Evolutionary conservation across 306 rosid species (phyloP).

Genomic region (Vigna radiata): DNA sequence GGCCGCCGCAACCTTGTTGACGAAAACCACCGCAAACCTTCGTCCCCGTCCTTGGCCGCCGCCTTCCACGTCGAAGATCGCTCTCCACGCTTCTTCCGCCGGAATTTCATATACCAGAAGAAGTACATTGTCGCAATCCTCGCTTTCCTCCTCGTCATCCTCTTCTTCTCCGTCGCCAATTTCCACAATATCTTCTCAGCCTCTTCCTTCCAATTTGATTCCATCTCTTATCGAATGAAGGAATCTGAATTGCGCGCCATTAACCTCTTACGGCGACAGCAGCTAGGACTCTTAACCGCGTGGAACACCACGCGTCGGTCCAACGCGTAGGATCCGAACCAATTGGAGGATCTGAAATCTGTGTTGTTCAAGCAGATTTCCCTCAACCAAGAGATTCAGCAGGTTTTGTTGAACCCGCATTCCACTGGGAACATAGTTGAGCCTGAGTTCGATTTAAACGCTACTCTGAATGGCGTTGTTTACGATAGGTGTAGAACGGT

Average conservation of each 20-base stretch:
- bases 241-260: constrained; percentile 90
- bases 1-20: constrained; percentile 75
- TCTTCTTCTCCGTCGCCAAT: constrained; percentile 61
- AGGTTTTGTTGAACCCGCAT: constrained; percentile 70
- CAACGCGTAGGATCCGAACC: constrained; percentile 39
- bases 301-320: constrained; percentile 63
- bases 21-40: constrained; percentile 62
- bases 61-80: constrained; percentile 64
- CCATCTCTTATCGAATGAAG: constrained; percentile 62
- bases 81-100: constrained; percentile 47
- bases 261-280: constrained; percentile 71
- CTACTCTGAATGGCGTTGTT: constrained; percentile 48
- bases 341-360: constrained; percentile 60
- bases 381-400: constrained; percentile 74
- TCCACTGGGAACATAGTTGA: constrained; percentile 52
- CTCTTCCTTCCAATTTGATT: constrained; percentile 42
- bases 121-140: constrained; percentile 58
- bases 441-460: constrained; percentile 49
- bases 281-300: constrained; percentile 55
- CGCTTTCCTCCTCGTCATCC: constrained; percentile 53
- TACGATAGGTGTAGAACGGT: constrained; percentile 66
- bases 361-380: constrained; percentile 68
- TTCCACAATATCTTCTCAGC: constrained; percentile 47
- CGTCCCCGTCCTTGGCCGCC: constrained; percentile 37
- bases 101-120: constrained; percentile 52